Evolutionary conservation across 2,329 filamentous ascomycete species (phyloP).

Genomic region (Pseudogymnoascus sp.): DNA sequence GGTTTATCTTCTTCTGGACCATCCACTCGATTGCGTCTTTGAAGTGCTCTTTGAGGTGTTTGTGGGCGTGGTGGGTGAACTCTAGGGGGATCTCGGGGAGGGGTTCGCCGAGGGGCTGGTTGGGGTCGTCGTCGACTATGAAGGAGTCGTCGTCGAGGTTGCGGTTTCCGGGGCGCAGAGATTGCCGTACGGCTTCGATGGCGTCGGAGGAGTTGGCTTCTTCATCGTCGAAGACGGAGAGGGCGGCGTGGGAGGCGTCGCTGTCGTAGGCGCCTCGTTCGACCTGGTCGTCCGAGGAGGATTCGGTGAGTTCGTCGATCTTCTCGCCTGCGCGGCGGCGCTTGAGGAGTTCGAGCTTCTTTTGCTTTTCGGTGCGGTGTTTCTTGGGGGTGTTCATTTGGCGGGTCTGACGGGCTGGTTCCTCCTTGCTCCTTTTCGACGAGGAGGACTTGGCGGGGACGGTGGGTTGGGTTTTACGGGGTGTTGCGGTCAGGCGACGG

Average conservation of each 20-base stretch:
- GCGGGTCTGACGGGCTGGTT: background rate
- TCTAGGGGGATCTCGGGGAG: conserved; percentile 54
- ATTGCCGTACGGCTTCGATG: conserved; percentile 13
- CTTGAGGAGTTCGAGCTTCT: conserved; percentile 34
- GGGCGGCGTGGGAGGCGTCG: conserved; percentile 29
- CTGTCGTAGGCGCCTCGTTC: conserved; percentile 17
- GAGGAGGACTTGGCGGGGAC: background rate
- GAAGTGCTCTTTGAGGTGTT: conserved; percentile 66
- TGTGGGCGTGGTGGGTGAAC: conserved; percentile 59
- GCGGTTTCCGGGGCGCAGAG: conserved; percentile 12
- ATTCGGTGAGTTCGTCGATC: conserved; percentile 32
- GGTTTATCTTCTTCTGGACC: conserved; percentile 70
- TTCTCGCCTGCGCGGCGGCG: conserved; percentile 35
- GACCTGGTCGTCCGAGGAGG: conserved; percentile 17
- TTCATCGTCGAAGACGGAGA: conserved; percentile 46
- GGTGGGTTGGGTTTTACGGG: background rate
- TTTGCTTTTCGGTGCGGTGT: conserved; percentile 34
- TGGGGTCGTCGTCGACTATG: conserved; percentile 48
- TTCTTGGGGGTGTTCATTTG: conserved; percentile 8
- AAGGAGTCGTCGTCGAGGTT: conserved; percentile 43
- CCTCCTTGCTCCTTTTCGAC: background rate
- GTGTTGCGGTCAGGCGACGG: background rate
- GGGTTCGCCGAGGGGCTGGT: conserved; percentile 39
- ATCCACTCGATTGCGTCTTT: conserved; percentile 71
- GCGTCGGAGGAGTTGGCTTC: conserved; percentile 41